A percentile compares a stretch with the other conserved stretches of the same genome.
phyloP scores from a whole-genome alignment of 257 asterid genomes.

The Solanum infundibuliforme region DNA sequence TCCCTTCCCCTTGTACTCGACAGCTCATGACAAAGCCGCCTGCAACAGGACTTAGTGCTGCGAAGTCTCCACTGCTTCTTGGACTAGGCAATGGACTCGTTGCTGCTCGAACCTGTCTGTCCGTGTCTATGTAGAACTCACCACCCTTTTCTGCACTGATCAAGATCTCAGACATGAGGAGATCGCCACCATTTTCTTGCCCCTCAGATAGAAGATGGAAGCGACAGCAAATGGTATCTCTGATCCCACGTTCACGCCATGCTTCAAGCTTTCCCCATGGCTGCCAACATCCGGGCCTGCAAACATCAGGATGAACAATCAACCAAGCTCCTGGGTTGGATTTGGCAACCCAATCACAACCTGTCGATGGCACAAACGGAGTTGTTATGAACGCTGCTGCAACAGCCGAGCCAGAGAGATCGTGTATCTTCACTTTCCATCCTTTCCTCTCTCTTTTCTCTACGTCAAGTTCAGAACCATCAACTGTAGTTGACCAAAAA shows the following conservation, averaged over 20 bases:
- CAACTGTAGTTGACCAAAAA: slow-evolving; percentile 50
- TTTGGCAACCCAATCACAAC: slow-evolving; percentile 92
- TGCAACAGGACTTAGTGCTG: slow-evolving; percentile 44
- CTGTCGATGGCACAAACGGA: slow-evolving; percentile 89
- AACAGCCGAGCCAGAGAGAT: slow-evolving; percentile 90
- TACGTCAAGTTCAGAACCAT: slow-evolving; percentile 44
- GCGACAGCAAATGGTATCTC: slow-evolving; percentile 69
- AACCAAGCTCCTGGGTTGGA: slow-evolving; percentile 99
- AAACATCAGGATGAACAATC: slow-evolving; percentile 72
- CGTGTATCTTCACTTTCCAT: slow-evolving; percentile 92
- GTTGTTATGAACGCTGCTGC: slow-evolving; percentile 96
- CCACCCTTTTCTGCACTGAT: slow-evolving; percentile 84
- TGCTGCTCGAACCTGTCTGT: slow-evolving; percentile 43
- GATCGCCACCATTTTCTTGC: slow-evolving; percentile 64
- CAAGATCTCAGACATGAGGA: slow-evolving; percentile 61
- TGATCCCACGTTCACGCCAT: slow-evolving; percentile 82
- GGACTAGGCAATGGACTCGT: slow-evolving; percentile 64
- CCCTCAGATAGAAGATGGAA: slow-evolving; percentile 71
- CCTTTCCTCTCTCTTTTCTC: slow-evolving; percentile 88
- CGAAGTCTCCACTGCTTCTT: slow-evolving; percentile 79
- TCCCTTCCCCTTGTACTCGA: slow-evolving; percentile 79
- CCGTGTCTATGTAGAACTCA: slow-evolving; percentile 78
- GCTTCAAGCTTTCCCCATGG: slow-evolving; percentile 99
- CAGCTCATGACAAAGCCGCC: slow-evolving; percentile 94
- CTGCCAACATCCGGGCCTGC: slow-evolving; percentile 79